phyloP scores from a whole-genome alignment of 805 yeast species.

The Candida yuanshanica region DNA sequence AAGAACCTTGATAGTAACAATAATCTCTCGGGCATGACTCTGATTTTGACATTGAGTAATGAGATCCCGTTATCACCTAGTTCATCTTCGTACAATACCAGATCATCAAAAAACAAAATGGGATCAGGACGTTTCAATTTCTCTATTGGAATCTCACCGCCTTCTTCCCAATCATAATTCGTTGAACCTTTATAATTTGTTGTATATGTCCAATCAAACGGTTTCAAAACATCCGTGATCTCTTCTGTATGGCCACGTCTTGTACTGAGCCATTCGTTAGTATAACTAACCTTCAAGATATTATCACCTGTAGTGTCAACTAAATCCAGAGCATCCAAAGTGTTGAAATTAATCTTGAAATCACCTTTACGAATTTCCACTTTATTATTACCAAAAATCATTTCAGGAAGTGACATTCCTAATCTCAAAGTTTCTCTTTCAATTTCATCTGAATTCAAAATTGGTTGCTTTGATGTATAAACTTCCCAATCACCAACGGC shows the following conservation, averaged over 20 bases:
- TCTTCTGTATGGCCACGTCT: constrained; percentile 32
- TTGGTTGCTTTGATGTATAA: constrained; percentile 67
- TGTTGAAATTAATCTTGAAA: constrained; percentile 59
- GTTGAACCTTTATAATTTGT: constrained; percentile 68
- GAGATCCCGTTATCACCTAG: constrained; percentile 94
- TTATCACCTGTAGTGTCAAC: constrained; percentile 49
- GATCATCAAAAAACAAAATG: constrained; percentile 83
- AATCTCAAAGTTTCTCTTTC: constrained; percentile 54
- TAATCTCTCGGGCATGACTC: constrained; percentile 84
- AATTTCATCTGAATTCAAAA: constrained; percentile 66
- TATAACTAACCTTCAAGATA: constrained; percentile 73
- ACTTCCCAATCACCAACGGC: constrained; percentile 72
- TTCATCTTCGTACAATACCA: constrained; percentile 89
- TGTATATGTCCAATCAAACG: constrained; percentile 96
- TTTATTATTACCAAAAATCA: constrained; percentile 87
- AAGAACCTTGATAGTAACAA: constrained; percentile 72
- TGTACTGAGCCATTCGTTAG: constrained; percentile 67
- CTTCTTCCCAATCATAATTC: constrained; percentile 9
- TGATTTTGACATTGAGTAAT: constrained; percentile 64
- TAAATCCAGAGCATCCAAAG: constrained; percentile 64
- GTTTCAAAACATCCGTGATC: constrained; percentile 60
- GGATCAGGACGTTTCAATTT: constrained; percentile 73
- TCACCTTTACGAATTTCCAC: constrained; percentile 43
- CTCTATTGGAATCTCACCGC: constrained; percentile 55
- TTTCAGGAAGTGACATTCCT: constrained; percentile 88